phyloP scores from a whole-genome alignment of 331 rosid species.

The Arachis monticola region DNA sequence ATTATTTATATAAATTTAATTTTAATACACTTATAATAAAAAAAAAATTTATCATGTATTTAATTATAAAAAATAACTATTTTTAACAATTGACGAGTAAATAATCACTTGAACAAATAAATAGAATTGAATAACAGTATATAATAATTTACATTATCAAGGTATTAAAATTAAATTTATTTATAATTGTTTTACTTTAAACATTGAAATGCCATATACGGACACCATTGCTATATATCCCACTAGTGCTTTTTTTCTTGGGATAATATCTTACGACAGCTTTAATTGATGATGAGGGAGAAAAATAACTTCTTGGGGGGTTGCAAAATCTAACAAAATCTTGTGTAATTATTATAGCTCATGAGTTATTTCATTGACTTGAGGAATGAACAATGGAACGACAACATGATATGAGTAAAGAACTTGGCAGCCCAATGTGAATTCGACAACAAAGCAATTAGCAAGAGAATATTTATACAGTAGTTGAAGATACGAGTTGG shows the following conservation, averaged over 20 bases:
- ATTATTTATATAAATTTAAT: too few relatives aligned
- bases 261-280: neutral
- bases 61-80: too few relatives aligned
- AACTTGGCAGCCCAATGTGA: neutral
- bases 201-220: too few relatives aligned
- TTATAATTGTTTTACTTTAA: too few relatives aligned
- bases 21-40: too few relatives aligned
- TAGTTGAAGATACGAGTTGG: conserved; percentile 17
- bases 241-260: neutral
- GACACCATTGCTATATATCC: too few relatives aligned
- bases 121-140: too few relatives aligned
- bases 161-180: too few relatives aligned
- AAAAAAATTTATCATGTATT: too few relatives aligned
- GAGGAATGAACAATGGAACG: neutral
- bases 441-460: conserved; percentile 29
- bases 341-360: conserved; percentile 17
- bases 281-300: neutral
- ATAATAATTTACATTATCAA: too few relatives aligned
- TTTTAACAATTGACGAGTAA: too few relatives aligned
- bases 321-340: conserved; percentile 41
- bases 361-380: conserved; percentile 22
- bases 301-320: conserved; percentile 2
- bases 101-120: too few relatives aligned
- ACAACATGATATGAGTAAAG: neutral
- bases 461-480: conserved; percentile 13